Conservation (phyloP, 1,284 basidiomycete species). For the Mycena citricolor region DNA sequence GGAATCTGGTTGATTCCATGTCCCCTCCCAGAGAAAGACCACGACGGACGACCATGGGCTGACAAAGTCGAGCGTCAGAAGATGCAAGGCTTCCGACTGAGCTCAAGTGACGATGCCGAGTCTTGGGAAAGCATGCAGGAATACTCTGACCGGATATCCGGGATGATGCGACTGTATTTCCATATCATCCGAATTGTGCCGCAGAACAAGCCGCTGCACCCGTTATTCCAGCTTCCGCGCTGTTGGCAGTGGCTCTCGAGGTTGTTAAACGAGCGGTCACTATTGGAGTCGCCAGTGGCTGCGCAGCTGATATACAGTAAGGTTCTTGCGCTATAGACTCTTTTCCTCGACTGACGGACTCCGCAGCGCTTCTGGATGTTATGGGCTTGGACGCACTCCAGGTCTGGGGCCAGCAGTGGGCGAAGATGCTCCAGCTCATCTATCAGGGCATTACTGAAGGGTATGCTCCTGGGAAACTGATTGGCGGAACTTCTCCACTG, state of each 20-base stretch:
- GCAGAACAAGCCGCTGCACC: constrained; percentile 42
- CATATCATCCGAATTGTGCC: constrained; percentile 58
- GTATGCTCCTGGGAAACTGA: constrained; percentile 41
- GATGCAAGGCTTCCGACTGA: constrained; percentile 64
- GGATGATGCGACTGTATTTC: constrained; percentile 89
- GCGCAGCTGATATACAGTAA: constrained; percentile 67
- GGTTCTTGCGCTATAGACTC: constrained; percentile 27
- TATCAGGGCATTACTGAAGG: constrained; percentile 62
- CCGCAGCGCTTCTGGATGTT: constrained; percentile 69
- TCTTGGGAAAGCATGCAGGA: constrained; percentile 56
- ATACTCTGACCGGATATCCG: constrained; percentile 75
- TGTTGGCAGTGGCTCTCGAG: constrained; percentile 72
- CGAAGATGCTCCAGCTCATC: constrained; percentile 70
- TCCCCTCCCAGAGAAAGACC: constrained; percentile 48
- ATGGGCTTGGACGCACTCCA: constrained; percentile 59
- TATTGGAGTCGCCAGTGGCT: constrained; percentile 57
- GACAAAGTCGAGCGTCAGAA: constrained; percentile 61
- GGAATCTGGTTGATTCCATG: constrained; percentile 71
- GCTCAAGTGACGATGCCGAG: constrained; percentile 36
- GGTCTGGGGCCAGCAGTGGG: constrained; percentile 78
- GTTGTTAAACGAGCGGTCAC: constrained; percentile 47
- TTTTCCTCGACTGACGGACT: constrained; percentile 16
- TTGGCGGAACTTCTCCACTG: constrained; percentile 58
- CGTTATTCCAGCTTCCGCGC: constrained; percentile 58
- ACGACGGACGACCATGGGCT: constrained; percentile 46